Evolutionary conservation across 768 basidiomycete species (phyloP).

Genomic region (Imleria badia): DNA sequence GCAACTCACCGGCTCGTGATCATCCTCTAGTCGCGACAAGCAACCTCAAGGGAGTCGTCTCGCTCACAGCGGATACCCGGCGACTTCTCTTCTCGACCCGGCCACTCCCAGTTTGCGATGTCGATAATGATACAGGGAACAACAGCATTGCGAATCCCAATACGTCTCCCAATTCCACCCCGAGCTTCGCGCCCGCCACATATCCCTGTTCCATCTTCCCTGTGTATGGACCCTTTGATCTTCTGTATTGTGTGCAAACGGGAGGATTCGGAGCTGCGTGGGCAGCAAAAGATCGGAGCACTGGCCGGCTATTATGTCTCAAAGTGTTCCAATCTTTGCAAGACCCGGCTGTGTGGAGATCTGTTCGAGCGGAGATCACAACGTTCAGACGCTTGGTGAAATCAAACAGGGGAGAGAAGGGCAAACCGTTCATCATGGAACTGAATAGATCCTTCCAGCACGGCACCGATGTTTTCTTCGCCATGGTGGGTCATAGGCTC

Average conservation of each 20-base stretch:
- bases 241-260: constrained; percentile 14
- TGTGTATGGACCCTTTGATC: constrained; percentile 26
- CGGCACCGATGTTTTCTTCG: constrained; percentile 31
- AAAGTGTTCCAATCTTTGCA: constrained; percentile 32
- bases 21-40: not conserved
- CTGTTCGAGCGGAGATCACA: constrained; percentile 34
- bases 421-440: constrained; percentile 38
- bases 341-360: constrained; percentile 4
- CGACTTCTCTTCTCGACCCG: not conserved
- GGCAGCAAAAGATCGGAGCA: constrained; percentile 24
- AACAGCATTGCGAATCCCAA: not conserved
- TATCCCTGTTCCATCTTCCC: constrained; percentile 17
- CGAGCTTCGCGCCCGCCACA: not conserved
- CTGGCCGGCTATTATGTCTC: constrained; percentile 38
- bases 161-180: not conserved
- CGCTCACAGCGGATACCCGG: not conserved
- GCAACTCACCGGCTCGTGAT: not conserved
- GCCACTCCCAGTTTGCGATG: not conserved
- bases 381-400: constrained; percentile 36
- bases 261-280: constrained; percentile 23
- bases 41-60: not conserved
- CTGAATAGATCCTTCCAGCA: constrained; percentile 39
- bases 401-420: constrained; percentile 17
- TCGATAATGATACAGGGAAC: not conserved
- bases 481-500: constrained; percentile 35